A percentile compares a stretch with the other conserved stretches of the same genome.
Evolutionary conservation across 148 eudicot species (phyloP).

Genomic region (Cornus controversa): DNA sequence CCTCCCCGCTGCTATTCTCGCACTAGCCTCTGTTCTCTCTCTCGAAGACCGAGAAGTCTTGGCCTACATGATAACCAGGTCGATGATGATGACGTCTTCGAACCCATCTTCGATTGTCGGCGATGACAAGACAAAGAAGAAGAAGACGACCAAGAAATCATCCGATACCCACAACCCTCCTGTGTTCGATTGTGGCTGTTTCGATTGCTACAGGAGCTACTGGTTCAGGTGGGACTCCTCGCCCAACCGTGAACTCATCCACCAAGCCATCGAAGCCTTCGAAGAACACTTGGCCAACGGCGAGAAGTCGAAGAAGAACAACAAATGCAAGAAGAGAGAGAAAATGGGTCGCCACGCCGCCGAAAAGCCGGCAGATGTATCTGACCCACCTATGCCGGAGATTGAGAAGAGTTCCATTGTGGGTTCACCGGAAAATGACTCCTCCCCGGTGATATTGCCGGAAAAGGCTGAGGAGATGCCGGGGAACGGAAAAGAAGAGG

Average conservation of each 20-base stretch:
- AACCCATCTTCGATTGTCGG: slow-evolving; percentile 14
- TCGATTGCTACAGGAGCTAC: slow-evolving; percentile 52
- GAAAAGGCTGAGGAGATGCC: not conserved
- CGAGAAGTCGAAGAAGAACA: slow-evolving; percentile 23
- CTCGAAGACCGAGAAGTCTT: slow-evolving; percentile 55
- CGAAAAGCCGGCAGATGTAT: not conserved
- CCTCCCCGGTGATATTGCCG: not conserved
- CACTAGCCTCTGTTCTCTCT: slow-evolving; percentile 53
- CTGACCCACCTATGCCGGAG: not conserved
- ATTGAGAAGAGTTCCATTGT: not conserved
- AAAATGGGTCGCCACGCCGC: not conserved
- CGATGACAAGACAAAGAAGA: slow-evolving; percentile 19
- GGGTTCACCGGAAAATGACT: not conserved
- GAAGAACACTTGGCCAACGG: slow-evolving; percentile 5
- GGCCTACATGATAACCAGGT: slow-evolving; percentile 60
- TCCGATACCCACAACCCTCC: slow-evolving; percentile 32
- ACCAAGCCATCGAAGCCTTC: slow-evolving; percentile 7
- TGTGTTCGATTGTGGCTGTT: slow-evolving; percentile 28
- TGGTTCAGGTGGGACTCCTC: slow-evolving; percentile 19
- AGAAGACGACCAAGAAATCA: not conserved
- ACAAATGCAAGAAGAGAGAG: not conserved
- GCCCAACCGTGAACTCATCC: slow-evolving; percentile 3
- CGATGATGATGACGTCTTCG: slow-evolving; percentile 35
- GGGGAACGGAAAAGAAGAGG: not conserved
- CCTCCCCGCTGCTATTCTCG: slow-evolving; percentile 55